Conservation (phyloP, 1,284 basidiomycete genomes). For the Kalmanozyma brasiliensis region DNA sequence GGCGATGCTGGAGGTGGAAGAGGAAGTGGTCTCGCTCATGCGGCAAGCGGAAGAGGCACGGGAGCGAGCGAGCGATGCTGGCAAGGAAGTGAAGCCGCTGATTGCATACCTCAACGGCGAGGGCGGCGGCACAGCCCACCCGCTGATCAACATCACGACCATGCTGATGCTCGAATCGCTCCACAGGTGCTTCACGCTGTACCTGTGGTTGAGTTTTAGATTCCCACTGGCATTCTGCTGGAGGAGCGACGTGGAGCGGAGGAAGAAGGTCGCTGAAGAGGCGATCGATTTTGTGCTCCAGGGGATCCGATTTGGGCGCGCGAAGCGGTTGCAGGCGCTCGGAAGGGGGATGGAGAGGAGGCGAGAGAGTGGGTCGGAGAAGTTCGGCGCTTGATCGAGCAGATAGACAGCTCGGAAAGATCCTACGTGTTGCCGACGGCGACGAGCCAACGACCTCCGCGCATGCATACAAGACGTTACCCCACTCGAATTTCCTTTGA, state of each 20-base stretch:
- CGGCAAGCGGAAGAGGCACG: no score
- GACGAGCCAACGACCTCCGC: no score
- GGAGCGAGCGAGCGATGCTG: slow-evolving; percentile 22
- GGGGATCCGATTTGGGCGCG: slow-evolving; percentile 63
- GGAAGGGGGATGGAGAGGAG: slow-evolving; percentile 17
- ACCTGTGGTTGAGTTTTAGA: slow-evolving; percentile 88
- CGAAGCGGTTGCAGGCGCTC: slow-evolving; percentile 45
- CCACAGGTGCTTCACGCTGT: slow-evolving; percentile 83
- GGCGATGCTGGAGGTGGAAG: slow-evolving; percentile 69
- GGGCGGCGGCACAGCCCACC: slow-evolving; percentile 16
- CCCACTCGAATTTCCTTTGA: no score
- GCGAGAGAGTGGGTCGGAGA: background rate
- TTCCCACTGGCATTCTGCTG: slow-evolving; percentile 79
- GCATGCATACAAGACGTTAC: background rate
- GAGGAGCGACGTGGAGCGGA: slow-evolving; percentile 71
- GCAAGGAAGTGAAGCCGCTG: slow-evolving; percentile 18
- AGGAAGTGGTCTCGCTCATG: slow-evolving; percentile 21
- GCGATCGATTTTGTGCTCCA: slow-evolving; percentile 73
- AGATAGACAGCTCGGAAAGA: no score
- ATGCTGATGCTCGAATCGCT: slow-evolving; percentile 78
- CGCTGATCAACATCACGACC: slow-evolving; percentile 58
- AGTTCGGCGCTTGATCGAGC: no score
- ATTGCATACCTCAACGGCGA: slow-evolving; percentile 22
- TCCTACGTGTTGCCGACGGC: no score
- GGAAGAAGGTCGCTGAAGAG: slow-evolving; percentile 77